Evolutionary conservation across 495 filamentous ascomycete species (phyloP).

Genomic region (Lentithecium fluviatile): DNA sequence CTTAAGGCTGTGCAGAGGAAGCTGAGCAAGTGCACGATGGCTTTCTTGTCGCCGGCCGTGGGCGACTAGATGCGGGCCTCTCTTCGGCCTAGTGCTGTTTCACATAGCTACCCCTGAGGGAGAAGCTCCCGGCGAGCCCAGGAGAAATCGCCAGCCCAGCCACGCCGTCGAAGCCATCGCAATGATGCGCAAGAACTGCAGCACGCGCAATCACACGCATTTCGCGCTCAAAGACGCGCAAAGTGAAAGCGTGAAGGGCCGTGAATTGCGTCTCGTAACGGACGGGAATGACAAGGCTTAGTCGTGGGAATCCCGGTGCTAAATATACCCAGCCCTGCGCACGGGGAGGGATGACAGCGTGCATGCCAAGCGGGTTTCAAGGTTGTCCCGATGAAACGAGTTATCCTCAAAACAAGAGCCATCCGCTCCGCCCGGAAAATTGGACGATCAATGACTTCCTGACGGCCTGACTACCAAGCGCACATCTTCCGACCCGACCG

Average conservation of each 20-base stretch:
- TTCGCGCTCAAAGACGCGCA: conserved; percentile 4
- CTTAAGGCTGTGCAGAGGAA: conserved; percentile 26
- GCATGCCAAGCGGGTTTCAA: conserved; percentile 37
- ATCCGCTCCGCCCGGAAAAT: conserved; percentile 33
- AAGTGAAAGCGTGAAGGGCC: neutral
- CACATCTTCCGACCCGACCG: conserved; percentile 3
- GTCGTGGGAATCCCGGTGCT: conserved; percentile 12
- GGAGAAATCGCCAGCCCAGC: conserved; percentile 15
- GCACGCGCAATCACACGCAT: neutral
- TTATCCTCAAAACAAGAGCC: conserved; percentile 35
- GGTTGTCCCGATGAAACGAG: conserved; percentile 30
- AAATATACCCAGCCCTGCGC: conserved; percentile 34
- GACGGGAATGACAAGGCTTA: conserved; percentile 16
- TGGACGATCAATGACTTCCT: conserved; percentile 35
- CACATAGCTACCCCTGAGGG: conserved; percentile 27
- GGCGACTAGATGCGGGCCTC: conserved; percentile 23
- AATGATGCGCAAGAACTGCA: conserved; percentile 11
- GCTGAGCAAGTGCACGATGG: conserved; percentile 28
- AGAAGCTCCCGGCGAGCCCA: conserved; percentile 24
- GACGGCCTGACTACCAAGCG: conserved; percentile 20
- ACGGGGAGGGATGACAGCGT: conserved; percentile 33
- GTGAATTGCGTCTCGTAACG: neutral
- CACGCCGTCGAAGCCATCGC: neutral
- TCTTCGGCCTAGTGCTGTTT: conserved; percentile 26
- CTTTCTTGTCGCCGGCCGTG: conserved; percentile 26